Percentiles rank a stretch among this genome's conserved stretches.
phyloP scores from a whole-genome alignment of 306 rosid species.

The Acacia acuminata region DNA sequence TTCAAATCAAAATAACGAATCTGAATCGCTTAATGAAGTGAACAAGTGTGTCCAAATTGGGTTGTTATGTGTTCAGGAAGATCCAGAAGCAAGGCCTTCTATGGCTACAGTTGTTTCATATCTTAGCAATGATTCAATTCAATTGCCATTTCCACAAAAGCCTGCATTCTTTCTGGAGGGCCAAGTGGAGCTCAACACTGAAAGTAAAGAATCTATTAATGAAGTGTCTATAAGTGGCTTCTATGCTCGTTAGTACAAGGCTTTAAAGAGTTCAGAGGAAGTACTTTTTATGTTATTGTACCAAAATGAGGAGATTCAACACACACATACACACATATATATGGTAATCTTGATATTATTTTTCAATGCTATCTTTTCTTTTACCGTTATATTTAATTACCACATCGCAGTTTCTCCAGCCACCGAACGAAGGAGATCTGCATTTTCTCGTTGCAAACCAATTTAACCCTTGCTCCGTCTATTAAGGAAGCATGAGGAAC shows the following conservation, averaged over 20 bases:
- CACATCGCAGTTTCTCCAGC: too few species aligned
- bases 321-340: too few species aligned
- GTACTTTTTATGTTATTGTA: background rate
- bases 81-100: background rate
- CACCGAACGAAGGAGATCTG: too few species aligned
- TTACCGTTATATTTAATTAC: too few species aligned
- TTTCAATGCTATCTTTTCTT: too few species aligned
- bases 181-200: background rate
- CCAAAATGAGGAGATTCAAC: too few species aligned
- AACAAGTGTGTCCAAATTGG: slow-evolving; percentile 36
- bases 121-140: background rate
- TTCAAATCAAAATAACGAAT: background rate
- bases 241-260: background rate
- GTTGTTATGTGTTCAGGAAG: slow-evolving; percentile 33
- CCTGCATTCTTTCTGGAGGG: background rate
- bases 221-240: background rate
- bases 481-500: too few species aligned
- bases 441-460: too few species aligned
- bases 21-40: background rate
- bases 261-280: background rate
- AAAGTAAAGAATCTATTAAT: background rate
- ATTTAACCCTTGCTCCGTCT: too few species aligned
- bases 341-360: too few species aligned
- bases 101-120: background rate
- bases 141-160: background rate